Percentiles rank a stretch among this genome's conserved stretches.
Evolutionary conservation across 306 rosid species (phyloP).

Genomic region (Alnus rubra): DNA sequence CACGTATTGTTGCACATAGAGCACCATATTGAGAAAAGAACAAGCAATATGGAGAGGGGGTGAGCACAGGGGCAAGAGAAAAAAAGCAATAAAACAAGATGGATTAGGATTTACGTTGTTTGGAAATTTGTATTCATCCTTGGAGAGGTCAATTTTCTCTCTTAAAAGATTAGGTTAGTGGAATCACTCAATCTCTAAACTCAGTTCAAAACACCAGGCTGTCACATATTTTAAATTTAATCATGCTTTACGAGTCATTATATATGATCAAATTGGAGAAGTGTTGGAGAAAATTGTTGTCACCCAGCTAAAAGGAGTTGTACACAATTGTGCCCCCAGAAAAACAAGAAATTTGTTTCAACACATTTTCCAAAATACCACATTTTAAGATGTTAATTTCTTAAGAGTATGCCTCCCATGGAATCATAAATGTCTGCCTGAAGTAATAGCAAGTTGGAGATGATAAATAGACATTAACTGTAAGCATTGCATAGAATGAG

Average conservation of each 20-base stretch:
- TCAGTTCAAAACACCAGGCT: not conserved
- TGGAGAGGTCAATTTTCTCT: not conserved
- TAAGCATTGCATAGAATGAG: too few species aligned
- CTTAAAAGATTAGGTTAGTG: not conserved
- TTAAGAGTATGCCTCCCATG: not conserved
- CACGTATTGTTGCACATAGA: not conserved
- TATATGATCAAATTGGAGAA: not conserved
- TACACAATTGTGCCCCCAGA: not conserved
- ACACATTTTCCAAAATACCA: not conserved
- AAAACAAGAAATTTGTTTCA: not conserved
- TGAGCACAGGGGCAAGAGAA: not conserved
- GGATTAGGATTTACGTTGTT: not conserved
- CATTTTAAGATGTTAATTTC: not conserved
- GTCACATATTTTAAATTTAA: not conserved
- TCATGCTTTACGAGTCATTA: not conserved
- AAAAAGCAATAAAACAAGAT: not conserved
- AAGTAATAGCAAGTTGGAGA: not conserved
- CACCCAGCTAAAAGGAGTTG: not conserved
- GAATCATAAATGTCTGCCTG: not conserved
- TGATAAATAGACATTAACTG: not conserved
- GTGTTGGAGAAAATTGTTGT: not conserved
- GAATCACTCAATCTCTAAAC: not conserved
- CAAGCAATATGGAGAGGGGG: not conserved
- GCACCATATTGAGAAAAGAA: not conserved
- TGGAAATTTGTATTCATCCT: not conserved